Evolutionary conservation across 2,329 filamentous ascomycete species (phyloP), one percentile per base, ranked within the genome.

Genomic region (Raffaelea albimanens): DNA sequence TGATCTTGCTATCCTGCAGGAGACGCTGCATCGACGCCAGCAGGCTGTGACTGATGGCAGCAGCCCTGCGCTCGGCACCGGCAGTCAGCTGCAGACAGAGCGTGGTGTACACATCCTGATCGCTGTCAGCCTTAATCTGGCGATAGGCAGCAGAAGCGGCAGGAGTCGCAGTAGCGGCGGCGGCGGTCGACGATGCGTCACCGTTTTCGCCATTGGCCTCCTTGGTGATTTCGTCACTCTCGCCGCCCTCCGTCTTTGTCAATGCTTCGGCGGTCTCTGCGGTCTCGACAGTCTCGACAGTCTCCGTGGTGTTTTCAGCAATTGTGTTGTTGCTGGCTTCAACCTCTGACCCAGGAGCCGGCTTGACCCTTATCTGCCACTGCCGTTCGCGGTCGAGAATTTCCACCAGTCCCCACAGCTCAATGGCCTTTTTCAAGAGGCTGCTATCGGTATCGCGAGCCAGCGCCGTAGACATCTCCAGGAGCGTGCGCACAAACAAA

Each of bases 371-470:
- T 52, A 80, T 76, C 31, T 66, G 70, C 80, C 80, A 83, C 52
- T 78, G 72, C 4, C 78, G 69, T 58, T 83, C 79, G 43, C 77
- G 72, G 58, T 83, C 79, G 49, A 83, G 76, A 41, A 81, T 77
- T 58, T 83, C 79, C 4, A 83, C 78, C 5, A 80, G 67, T 0
- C 76, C 75, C 80, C 80, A 83, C 2, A 83, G 67, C 58, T 83
- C 78, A 4, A 83, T 67, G 2, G 78, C 75, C 50, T 76, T 72
- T 46, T 69, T 69, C 7, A 83, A 64, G 13, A 81, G 63, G 47
- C 75, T 70, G 52, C 80, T 76, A 33, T 69, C 66, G 7, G 70
- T 71, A 42, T 69, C 60, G 34, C 67, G 64, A 1, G 74, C 73
- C n/a, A 73, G 58, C 29, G 62, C 57, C 19, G 64, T 59, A 10